Evolutionary conservation across 2,329 filamentous ascomycete species (phyloP), one percentile per base, ranked within the genome.

Genomic region (Macroventuria anomochaeta): DNA sequence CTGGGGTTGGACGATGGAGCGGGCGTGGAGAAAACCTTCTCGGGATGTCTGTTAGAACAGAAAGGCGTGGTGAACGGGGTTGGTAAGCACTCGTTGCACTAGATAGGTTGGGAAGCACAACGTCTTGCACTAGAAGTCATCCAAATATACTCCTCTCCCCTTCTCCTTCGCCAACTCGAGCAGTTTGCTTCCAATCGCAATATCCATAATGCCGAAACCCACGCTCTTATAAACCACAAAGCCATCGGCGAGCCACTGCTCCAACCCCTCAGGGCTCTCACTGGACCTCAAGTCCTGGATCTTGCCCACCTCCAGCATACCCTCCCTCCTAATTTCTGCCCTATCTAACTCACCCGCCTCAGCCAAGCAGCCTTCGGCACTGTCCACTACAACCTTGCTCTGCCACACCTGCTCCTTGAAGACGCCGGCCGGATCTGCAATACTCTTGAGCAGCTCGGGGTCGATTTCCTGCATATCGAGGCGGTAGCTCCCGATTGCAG

Each of bases 141-240:
- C 50, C 34, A 62, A 1, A 15, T 44, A 53, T 8, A 58, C 37
- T 2, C 64, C 64, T 0, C 53, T 40, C 1, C 56, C 55, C 38
- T 61, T 62, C n/a, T 52, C 13, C 10, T 26, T 36, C 0, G 64
- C 61, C 7, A 68, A 11, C 1, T 63, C 55, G 15, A 68, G 46
- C 29, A 68, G 10, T 6, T 53, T 50, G 10, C 47, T 55, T 7
- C 76, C 79, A 46, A 80, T 71, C 7, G 77, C 75, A 38, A 82
- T 58, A 67, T 82, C 80, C 76, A 81, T 82, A 33, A 82, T 70
- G 0, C 79, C 79, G 63, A 82, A 74, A 0, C 80, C 80, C 7
- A 82, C 79, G 55, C 79, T 80, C 59, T 82, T 82, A 40, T 80
- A 81, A 1, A 82, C 65, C 25, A 80, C 71, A 63, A 79, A 78